Conservation (phyloP, 345 rosid genomes). For the Anastatica hierochuntica region DNA sequence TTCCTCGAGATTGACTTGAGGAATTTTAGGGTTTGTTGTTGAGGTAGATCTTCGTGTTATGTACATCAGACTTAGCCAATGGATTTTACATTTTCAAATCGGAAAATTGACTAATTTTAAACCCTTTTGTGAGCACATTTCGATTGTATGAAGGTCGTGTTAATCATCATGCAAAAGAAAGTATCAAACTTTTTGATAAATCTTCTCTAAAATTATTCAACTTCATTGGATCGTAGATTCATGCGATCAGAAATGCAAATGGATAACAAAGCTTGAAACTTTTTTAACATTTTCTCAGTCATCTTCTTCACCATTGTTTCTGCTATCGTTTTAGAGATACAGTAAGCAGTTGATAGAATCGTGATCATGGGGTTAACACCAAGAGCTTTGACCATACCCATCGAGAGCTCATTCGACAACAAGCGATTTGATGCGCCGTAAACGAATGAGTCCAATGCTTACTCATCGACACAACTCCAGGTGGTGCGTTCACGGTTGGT, state of each 20-base stretch:
- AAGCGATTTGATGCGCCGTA: conserved; percentile 71
- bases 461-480: conserved; percentile 38
- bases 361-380: conserved; percentile 60
- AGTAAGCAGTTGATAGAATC: conserved; percentile 38
- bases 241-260: too few species aligned
- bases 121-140: too few species aligned
- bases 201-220: too few species aligned
- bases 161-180: too few species aligned
- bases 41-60: too few species aligned
- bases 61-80: too few species aligned
- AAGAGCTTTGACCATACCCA: conserved; percentile 43
- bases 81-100: too few species aligned
- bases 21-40: too few species aligned
- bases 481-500: conserved; percentile 21
- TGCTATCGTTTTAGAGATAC: conserved; percentile 39
- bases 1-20: conserved; percentile 14
- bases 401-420: conserved; percentile 66
- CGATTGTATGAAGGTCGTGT: too few species aligned
- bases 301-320: conserved; percentile 9
- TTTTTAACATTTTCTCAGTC: background rate
- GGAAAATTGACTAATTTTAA: too few species aligned
- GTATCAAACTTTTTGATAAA: too few species aligned
- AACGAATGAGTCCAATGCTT: conserved; percentile 37
- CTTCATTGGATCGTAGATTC: too few species aligned
- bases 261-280: background rate